phyloP scores from a whole-genome alignment of 2,329 filamentous ascomycete genomes.

The Grosmannia huntii region DNA sequence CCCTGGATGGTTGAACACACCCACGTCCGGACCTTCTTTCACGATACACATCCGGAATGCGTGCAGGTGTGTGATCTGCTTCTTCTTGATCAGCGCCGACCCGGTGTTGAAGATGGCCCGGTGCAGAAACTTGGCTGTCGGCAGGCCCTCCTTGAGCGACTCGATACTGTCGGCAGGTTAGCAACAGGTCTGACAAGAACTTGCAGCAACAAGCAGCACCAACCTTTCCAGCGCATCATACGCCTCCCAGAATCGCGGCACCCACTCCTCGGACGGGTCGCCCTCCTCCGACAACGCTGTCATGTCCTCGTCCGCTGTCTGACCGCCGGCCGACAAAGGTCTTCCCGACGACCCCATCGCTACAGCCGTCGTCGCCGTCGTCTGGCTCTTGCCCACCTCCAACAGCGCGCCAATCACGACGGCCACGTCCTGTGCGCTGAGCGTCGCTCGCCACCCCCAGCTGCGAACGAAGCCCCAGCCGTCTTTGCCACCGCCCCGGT shows the following conservation, averaged over 20 bases:
- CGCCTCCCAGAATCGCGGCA: slow-evolving; percentile 56
- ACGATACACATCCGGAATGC: slow-evolving; percentile 94
- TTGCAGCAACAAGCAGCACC: slow-evolving; percentile 18
- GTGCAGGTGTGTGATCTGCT: slow-evolving; percentile 81
- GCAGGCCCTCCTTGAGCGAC: slow-evolving; percentile 60
- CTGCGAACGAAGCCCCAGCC: slow-evolving; percentile 95
- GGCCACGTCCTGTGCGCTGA: slow-evolving; percentile 89
- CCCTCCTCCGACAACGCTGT: slow-evolving; percentile 27
- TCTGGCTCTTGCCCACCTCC: slow-evolving; percentile 62
- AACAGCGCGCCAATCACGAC: slow-evolving; percentile 84
- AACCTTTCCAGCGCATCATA: slow-evolving; percentile 61
- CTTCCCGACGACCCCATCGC: slow-evolving; percentile 20
- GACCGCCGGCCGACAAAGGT: slow-evolving; percentile 19
- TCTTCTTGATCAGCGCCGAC: slow-evolving; percentile 81
- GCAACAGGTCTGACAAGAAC: neutral
- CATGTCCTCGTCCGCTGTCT: slow-evolving; percentile 30
- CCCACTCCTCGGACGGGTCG: slow-evolving; percentile 42
- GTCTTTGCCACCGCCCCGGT: slow-evolving; percentile 63
- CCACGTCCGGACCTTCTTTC: slow-evolving; percentile 83
- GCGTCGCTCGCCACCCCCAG: slow-evolving; percentile 93
- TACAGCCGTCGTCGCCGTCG: slow-evolving; percentile 18
- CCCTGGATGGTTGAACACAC: slow-evolving; percentile 85
- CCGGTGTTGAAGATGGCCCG: slow-evolving; percentile 88
- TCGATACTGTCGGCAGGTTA: slow-evolving; percentile 44
- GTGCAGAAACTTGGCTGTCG: slow-evolving; percentile 78